phyloP scores from a whole-genome alignment of 2,329 filamentous ascomycete genomes.

The Scolecobasidium constrictum region DNA sequence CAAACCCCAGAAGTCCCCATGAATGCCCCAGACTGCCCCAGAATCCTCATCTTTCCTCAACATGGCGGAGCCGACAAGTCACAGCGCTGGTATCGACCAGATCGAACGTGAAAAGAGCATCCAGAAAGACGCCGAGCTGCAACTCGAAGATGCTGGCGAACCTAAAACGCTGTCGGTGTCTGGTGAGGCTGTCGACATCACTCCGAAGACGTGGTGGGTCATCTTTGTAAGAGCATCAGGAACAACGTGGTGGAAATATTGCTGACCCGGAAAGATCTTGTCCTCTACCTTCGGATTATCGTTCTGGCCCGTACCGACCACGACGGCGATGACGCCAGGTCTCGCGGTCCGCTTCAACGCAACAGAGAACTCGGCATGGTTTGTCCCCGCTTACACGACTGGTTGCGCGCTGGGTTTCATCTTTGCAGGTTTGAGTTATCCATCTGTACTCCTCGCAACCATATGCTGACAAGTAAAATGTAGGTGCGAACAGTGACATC shows the following conservation, averaged over 20 bases:
- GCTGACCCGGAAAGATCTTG: conserved; percentile 6
- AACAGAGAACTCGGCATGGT: conserved; percentile 13
- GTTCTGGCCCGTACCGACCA: conserved; percentile 21
- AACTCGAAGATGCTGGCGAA: background rate
- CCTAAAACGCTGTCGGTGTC: background rate
- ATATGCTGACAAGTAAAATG: no score
- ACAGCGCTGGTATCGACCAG: background rate
- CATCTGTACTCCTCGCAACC: no score
- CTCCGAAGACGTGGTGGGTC: conserved; percentile 19
- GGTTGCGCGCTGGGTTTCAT: conserved; percentile 5
- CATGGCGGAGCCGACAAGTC: background rate
- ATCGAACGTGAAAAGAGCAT: background rate
- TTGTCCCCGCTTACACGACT: conserved; percentile 3
- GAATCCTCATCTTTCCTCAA: no score
- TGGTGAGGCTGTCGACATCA: conserved; percentile 15
- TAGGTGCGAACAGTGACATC: conserved; percentile 12
- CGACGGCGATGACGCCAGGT: conserved; percentile 15
- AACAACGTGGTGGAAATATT: background rate
- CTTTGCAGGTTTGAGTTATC: conserved; percentile 1
- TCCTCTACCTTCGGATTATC: conserved; percentile 18
- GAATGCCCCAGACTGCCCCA: no score
- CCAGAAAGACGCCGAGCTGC: background rate
- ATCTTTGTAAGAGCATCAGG: conserved; percentile 18
- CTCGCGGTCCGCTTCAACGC: conserved; percentile 13
- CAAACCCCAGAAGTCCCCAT: no score